Conservation (phyloP, 371 early-diverging fungal species). For the Syncephalastrum racemosum region DNA sequence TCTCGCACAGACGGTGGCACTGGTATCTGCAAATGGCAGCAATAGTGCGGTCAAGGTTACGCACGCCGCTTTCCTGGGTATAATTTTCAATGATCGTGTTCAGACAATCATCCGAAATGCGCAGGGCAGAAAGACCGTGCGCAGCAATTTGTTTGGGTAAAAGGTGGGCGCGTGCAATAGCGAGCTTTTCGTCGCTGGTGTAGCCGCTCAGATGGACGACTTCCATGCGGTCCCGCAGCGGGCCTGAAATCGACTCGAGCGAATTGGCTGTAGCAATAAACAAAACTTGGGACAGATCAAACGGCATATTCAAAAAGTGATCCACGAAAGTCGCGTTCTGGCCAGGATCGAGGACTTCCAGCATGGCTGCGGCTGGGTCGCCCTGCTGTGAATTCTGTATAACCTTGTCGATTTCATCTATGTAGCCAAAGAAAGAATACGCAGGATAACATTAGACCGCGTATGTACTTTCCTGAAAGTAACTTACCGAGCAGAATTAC, state of each 20-base stretch:
- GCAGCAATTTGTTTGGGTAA: constrained; percentile 69
- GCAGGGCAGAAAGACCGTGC: constrained; percentile 67
- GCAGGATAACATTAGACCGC: not conserved
- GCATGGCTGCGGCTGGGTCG: constrained; percentile 81
- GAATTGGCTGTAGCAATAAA: constrained; percentile 90
- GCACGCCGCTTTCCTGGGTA: constrained; percentile 82
- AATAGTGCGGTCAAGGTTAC: constrained; percentile 73
- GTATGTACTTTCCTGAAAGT: not conserved
- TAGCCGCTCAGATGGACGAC: constrained; percentile 82
- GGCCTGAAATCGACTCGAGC: constrained; percentile 72
- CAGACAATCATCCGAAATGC: constrained; percentile 50
- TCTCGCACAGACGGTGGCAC: constrained; percentile 62
- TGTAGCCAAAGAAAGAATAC: too few species aligned
- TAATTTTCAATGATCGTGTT: constrained; percentile 65
- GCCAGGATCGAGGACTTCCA: constrained; percentile 89
- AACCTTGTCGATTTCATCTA: constrained; percentile 88
- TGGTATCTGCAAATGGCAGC: constrained; percentile 70
- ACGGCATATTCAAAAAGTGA: constrained; percentile 81
- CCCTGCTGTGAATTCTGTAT: constrained; percentile 67
- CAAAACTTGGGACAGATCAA: constrained; percentile 79
- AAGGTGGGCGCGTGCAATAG: constrained; percentile 50
- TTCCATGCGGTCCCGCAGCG: constrained; percentile 88
- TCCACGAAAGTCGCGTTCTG: constrained; percentile 78
- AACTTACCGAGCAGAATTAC: constrained; percentile 69
- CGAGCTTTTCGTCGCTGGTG: constrained; percentile 77